phyloP scores from a whole-genome alignment of 768 basidiomycete species.

The Boletus vinaceobasis region DNA sequence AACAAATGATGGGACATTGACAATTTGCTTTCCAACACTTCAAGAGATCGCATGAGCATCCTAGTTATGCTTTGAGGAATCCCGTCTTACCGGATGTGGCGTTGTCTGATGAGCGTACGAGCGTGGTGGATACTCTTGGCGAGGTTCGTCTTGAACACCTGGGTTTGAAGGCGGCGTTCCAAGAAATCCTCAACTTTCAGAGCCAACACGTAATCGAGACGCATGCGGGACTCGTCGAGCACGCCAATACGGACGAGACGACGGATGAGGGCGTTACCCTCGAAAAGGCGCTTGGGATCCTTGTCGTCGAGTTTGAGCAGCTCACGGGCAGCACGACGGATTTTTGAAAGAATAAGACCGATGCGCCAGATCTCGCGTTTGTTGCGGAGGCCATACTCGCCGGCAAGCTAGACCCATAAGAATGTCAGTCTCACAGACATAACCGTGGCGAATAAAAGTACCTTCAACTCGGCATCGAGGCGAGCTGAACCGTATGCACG shows the following conservation, averaged over 20 bases:
- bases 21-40: slow-evolving; percentile 97
- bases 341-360: slow-evolving; percentile 96
- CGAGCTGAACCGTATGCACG: slow-evolving; percentile 96
- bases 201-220: slow-evolving; percentile 99
- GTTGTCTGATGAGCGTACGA: slow-evolving; percentile 94
- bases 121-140: slow-evolving; percentile 99
- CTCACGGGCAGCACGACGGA: slow-evolving; percentile 99
- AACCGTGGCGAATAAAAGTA: slow-evolving; percentile 29
- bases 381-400: slow-evolving; percentile 99
- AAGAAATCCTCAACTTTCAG: slow-evolving; percentile 99
- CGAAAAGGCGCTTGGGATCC: slow-evolving; percentile 99
- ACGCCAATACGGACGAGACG: slow-evolving; percentile 99
- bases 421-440: not conserved
- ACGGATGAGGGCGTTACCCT: slow-evolving; percentile 94
- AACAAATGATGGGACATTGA: slow-evolving; percentile 98
- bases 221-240: slow-evolving; percentile 98
- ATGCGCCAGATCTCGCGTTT: slow-evolving; percentile 99
- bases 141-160: slow-evolving; percentile 98
- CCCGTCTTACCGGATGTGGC: slow-evolving; percentile 86
- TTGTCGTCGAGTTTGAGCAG: slow-evolving; percentile 99
- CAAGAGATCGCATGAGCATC: slow-evolving; percentile 1
- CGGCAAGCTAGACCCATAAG: slow-evolving; percentile 70
- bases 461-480: slow-evolving; percentile 99
- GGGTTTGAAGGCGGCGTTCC: slow-evolving; percentile 97
- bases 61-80: not conserved